These are phyloP conservation scores for Viola odorata DNA, from an alignment of 345 rosid genomes.

Conservation along the genomic window DNA sequence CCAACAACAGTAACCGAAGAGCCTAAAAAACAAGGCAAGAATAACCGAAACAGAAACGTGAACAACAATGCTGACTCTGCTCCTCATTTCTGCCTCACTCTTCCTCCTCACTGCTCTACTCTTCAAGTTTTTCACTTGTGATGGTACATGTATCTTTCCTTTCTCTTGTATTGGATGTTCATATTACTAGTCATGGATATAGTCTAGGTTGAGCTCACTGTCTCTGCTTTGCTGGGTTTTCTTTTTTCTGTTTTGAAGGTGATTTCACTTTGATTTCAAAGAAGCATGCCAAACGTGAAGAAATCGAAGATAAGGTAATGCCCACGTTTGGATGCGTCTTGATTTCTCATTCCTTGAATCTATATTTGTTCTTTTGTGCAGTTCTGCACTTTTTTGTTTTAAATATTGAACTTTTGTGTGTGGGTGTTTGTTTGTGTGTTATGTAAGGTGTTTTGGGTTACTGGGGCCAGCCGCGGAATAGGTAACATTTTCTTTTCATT, in stretches of 20 bases:
- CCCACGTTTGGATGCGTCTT: background rate
- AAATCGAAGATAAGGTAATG: conserved; percentile 70
- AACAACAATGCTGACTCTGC: conserved; percentile 25
- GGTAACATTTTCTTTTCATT: conserved; percentile 35
- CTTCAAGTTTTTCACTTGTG: conserved; percentile 48
- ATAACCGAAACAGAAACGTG: background rate
- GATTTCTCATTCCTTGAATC: too few species aligned
- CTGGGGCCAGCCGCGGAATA: conserved; percentile 96
- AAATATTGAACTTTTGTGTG: background rate
- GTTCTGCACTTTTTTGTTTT: background rate
- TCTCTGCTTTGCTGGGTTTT: background rate
- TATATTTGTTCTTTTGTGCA: background rate
- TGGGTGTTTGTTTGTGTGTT: conserved; percentile 1
- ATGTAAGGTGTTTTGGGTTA: conserved; percentile 81
- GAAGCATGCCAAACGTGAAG: conserved; percentile 63
- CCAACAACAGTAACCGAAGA: background rate
- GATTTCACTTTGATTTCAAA: conserved; percentile 69
- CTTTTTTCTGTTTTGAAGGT: conserved; percentile 33
- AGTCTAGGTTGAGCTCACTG: background rate
- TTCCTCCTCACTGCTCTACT: conserved; percentile 24
- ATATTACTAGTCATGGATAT: too few species aligned
- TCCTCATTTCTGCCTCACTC: conserved; percentile 30
- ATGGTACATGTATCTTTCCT: conserved; percentile 35
- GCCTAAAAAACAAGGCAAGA: background rate
- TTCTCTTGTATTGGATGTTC: background rate